These are phyloP conservation scores for Hygrophorus pudorinus DNA, from an alignment of 768 basidiomycete species.

Conservation along the genomic window DNA sequence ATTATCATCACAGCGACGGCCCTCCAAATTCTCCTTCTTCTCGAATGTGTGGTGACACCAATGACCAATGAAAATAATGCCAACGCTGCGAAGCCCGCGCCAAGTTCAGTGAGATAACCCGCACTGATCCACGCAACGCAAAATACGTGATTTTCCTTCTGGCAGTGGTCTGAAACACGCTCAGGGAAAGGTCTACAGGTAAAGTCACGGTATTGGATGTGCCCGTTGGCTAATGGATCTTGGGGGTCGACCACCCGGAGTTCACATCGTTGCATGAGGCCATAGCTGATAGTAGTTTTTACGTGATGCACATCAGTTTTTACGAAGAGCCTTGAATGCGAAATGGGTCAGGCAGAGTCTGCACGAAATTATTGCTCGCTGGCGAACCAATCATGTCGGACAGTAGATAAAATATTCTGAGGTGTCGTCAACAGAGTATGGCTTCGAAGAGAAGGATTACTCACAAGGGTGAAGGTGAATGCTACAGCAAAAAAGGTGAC, in stretches of 20 bases:
- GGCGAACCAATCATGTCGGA: slow-evolving; percentile 56
- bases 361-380: slow-evolving; percentile 6
- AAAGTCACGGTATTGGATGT: slow-evolving; percentile 41
- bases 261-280: slow-evolving; percentile 50
- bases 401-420: slow-evolving; percentile 49
- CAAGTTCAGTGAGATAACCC: slow-evolving; percentile 53
- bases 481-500: slow-evolving; percentile 50
- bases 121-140: slow-evolving; percentile 68
- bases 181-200: slow-evolving; percentile 60
- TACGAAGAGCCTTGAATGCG: slow-evolving; percentile 31
- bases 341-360: slow-evolving; percentile 4
- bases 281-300: slow-evolving; percentile 44
- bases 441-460: slow-evolving; percentile 14
- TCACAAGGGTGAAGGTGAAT: slow-evolving; percentile 40
- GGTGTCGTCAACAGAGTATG: not conserved
- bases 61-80: slow-evolving; percentile 51
- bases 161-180: slow-evolving; percentile 36
- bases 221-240: slow-evolving; percentile 29
- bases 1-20: slow-evolving; percentile 56
- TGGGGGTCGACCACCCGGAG: slow-evolving; percentile 39
- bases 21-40: slow-evolving; percentile 69
- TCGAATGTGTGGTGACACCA: slow-evolving; percentile 63
- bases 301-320: slow-evolving; percentile 36
- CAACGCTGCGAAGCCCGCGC: slow-evolving; percentile 51
- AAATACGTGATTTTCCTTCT: slow-evolving; percentile 43